Base-by-base conservation (phyloP, 2,329 filamentous ascomycete genomes). In the Colletotrichum sp. region DNA sequence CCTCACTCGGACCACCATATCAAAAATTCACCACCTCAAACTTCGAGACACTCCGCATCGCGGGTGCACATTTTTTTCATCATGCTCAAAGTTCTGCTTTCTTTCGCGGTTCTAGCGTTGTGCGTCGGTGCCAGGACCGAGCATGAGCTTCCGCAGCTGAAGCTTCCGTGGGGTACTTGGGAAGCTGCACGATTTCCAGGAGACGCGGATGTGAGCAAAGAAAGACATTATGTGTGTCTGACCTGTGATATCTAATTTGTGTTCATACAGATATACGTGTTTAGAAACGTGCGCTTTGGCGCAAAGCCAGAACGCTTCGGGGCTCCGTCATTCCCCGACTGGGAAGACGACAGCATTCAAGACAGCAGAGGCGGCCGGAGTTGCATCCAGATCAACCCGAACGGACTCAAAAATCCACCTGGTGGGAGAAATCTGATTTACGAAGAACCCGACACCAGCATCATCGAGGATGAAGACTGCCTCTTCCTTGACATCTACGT, bases 401-500 rank as follows among this genome's bases (percentile, higher is more conserved):
- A 57, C 8, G n/a, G 32, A 21, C 30, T 36, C 28, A 67, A 67
- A 43, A 67, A 57, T 5, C 26, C 65, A 3, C 65, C 65, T 16
- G 65, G 65, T 8, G 43, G 65, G 3, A 67, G 65, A 36, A 48
- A 67, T 3, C 18, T 43, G 13, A 28, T 67, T 8, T 67, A 57
- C 28, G 30, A 67, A 52, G 32, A 21, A 26, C 65, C 65, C 15
- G 65, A 36, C 28, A 13, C 30, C 3, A 57, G 43, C 15, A 36
- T 67, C 28, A 30, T 67, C 7, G 28, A 67, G 16, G 65, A 57
- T 15, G 87, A 89, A 77, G 87, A 90, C 74, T 90, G 88, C 74
- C 83, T 90, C 3, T 88, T 88, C 77, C 84, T 90, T 15, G 87
- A 90, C 77, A 78, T 90, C n/a, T 86, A 86, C 57, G 87, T 88